A percentile compares a stretch with the other conserved stretches of the same genome.
Evolutionary conservation across 2,329 filamentous ascomycete genomes (phyloP).

Genomic region (Apiospora sp.): DNA sequence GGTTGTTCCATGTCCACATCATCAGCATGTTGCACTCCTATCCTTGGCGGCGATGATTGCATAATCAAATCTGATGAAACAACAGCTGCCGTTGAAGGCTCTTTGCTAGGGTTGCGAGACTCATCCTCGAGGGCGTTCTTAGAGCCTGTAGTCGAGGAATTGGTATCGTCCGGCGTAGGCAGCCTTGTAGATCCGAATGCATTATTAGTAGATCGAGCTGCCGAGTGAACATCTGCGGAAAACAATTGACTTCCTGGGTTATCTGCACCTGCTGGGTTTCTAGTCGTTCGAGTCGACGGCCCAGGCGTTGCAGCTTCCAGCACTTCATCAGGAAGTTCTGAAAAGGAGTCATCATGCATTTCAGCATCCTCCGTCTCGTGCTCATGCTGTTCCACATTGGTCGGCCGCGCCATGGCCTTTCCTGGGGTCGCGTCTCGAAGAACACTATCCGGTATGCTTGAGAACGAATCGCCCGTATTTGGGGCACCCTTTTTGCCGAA

Average conservation of each 20-base stretch:
- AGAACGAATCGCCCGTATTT: constrained; percentile 45
- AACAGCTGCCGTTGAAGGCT: constrained; percentile 26
- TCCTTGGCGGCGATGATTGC: constrained; percentile 45
- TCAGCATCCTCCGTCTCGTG: constrained; percentile 38
- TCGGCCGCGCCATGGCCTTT: constrained; percentile 35
- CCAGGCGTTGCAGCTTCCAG: constrained; percentile 58
- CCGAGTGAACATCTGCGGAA: constrained; percentile 30
- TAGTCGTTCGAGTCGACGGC: constrained; percentile 35
- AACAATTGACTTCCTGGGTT: constrained; percentile 11
- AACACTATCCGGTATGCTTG: constrained; percentile 45
- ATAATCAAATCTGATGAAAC: constrained; percentile 37
- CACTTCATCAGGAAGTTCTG: constrained; percentile 60
- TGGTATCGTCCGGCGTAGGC: constrained; percentile 61
- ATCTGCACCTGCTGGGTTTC: not conserved
- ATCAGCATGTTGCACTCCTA: not conserved
- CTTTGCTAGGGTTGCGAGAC: constrained; percentile 26
- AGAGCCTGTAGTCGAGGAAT: constrained; percentile 47
- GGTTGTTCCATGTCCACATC: not conserved
- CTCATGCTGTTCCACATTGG: constrained; percentile 22
- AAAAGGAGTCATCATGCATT: constrained; percentile 64
- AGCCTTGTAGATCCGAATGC: constrained; percentile 51
- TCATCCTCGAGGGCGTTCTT: constrained; percentile 38
- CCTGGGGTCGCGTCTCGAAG: constrained; percentile 43
- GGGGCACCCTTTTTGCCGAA: constrained; percentile 41
- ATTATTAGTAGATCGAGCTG: constrained; percentile 47